Conservation (phyloP, 331 rosid species). For the Stylosanthes scabra region DNA sequence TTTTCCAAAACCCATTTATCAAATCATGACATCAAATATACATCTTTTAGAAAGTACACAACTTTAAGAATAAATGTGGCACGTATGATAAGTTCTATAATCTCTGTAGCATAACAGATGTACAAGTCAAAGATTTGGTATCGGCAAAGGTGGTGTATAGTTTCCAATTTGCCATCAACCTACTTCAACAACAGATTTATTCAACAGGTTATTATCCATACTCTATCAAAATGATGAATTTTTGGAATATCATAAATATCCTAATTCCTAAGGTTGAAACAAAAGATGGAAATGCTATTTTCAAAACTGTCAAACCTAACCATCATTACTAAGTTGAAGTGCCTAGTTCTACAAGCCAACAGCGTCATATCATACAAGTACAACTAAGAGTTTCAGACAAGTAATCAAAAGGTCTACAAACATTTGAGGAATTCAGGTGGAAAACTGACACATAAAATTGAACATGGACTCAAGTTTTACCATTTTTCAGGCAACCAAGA, state of each 20-base stretch:
- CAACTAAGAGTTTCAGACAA: background rate
- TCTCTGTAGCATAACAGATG: background rate
- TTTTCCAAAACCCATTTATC: background rate
- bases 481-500: background rate
- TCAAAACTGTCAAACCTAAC: background rate
- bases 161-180: background rate
- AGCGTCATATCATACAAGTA: background rate
- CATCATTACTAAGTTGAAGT: background rate
- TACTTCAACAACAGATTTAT: background rate
- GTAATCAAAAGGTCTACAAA: background rate
- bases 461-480: background rate
- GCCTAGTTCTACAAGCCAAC: background rate
- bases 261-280: too few relatives aligned
- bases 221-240: background rate
- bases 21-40: background rate
- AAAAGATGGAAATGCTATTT: background rate
- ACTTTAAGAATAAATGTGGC: background rate
- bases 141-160: background rate
- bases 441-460: background rate
- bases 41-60: background rate
- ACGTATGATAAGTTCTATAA: background rate
- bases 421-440: background rate
- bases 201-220: background rate
- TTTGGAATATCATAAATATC: too few relatives aligned
- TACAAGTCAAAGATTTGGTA: background rate